A percentile compares a stretch with the other conserved stretches of the same genome.
phyloP scores from a whole-genome alignment of 345 rosid genomes.

The Carallia pectinifolia region DNA sequence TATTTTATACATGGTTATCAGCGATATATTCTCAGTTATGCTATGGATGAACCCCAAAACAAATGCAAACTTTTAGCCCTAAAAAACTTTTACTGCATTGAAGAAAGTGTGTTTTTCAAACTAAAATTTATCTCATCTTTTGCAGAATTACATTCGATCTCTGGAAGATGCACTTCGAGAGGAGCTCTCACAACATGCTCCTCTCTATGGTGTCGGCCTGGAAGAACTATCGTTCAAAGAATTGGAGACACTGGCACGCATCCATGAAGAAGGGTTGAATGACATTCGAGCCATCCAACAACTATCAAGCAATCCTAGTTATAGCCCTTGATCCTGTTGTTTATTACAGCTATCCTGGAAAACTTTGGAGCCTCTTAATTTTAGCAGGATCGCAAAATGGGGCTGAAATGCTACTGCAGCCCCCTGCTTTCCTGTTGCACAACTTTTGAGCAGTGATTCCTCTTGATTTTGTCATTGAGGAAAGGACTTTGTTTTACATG shows the following conservation, averaged over 20 bases:
- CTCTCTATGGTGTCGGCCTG: conserved; percentile 13
- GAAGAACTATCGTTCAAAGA: conserved; percentile 11
- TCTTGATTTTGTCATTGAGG: too few relatives aligned
- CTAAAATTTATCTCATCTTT: neutral
- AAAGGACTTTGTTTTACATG: too few relatives aligned
- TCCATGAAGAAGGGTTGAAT: conserved; percentile 15
- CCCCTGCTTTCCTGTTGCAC: too few relatives aligned
- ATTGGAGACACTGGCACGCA: conserved; percentile 12
- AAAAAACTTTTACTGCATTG: neutral
- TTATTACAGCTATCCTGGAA: too few relatives aligned
- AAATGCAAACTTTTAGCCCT: neutral
- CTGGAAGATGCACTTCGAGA: conserved; percentile 9
- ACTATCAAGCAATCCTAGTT: neutral
- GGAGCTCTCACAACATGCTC: conserved; percentile 18
- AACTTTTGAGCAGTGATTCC: too few relatives aligned
- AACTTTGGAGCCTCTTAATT: too few relatives aligned
- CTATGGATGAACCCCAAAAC: too few relatives aligned
- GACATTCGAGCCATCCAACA: conserved; percentile 6
- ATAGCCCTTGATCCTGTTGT: neutral
- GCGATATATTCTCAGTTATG: too few relatives aligned
- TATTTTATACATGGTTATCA: too few relatives aligned
- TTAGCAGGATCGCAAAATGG: too few relatives aligned
- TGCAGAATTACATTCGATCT: conserved; percentile 16
- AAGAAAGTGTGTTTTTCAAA: neutral
- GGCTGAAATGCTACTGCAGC: too few relatives aligned